Conservation (phyloP, 2,329 filamentous ascomycete genomes). For the Cladosporium colombiae region DNA sequence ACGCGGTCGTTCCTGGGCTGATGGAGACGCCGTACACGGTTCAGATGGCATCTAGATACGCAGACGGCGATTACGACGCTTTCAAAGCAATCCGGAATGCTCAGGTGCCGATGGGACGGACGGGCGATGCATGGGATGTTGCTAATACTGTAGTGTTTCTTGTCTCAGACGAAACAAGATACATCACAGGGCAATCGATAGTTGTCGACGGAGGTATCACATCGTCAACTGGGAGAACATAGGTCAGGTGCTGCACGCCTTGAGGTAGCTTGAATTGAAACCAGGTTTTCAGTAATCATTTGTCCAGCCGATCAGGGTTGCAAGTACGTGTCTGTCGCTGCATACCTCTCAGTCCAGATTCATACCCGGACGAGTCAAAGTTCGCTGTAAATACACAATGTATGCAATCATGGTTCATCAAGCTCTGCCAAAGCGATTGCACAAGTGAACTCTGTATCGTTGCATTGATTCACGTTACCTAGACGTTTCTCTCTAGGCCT, state of each 20-base stretch:
- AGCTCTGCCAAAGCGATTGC: not conserved
- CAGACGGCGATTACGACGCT: constrained; percentile 49
- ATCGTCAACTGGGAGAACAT: not conserved
- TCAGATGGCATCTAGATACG: constrained; percentile 49
- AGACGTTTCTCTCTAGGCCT: constrained; percentile 8
- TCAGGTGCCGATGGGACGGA: constrained; percentile 60
- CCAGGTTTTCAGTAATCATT: not conserved
- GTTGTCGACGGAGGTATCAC: constrained; percentile 36
- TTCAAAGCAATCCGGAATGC: constrained; percentile 54
- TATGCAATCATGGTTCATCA: not conserved
- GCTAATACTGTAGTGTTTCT: constrained; percentile 59
- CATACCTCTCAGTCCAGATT: not conserved
- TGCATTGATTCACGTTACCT: not conserved
- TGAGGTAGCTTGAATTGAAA: not conserved
- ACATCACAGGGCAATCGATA: constrained; percentile 60
- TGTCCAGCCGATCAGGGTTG: not conserved
- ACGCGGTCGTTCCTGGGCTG: constrained; percentile 58
- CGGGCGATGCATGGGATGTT: constrained; percentile 63
- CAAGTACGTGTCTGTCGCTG: not conserved
- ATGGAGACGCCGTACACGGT: constrained; percentile 58
- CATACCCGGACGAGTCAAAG: not conserved
- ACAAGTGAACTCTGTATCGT: not conserved
- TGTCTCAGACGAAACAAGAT: constrained; percentile 59
- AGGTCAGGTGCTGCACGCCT: not conserved
- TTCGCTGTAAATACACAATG: not conserved